A percentile compares a stretch with the other conserved stretches of the same genome.
These are phyloP conservation scores for Gracilaria domingensis DNA, from an alignment of 23 red algal species.

Conservation along the genomic window DNA sequence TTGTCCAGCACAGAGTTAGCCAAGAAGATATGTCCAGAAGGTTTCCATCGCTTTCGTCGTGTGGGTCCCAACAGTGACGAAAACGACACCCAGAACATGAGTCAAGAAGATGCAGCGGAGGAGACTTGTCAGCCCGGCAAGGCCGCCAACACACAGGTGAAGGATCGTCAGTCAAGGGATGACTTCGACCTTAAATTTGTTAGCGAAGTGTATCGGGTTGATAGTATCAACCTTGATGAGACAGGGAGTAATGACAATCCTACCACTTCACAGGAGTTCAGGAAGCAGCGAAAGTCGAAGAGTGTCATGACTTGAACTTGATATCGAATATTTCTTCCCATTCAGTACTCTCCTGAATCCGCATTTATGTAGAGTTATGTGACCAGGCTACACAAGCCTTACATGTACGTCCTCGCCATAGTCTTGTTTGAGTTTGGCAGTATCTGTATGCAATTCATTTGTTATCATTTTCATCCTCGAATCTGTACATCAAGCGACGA, in stretches of 20 bases:
- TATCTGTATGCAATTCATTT: no score
- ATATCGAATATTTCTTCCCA: no score
- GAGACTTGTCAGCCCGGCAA: not conserved
- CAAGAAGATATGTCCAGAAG: not conserved
- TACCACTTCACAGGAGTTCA: not conserved
- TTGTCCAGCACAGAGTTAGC: conserved; percentile 12
- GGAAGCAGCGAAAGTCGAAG: not conserved
- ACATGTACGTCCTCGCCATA: no score
- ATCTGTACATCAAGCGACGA: no score
- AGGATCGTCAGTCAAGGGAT: not conserved
- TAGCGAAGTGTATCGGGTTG: not conserved
- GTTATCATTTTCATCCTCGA: no score
- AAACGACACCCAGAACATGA: not conserved
- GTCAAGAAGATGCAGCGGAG: not conserved
- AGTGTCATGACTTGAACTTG: not conserved
- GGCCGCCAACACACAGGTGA: not conserved
- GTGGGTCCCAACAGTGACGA: not conserved
- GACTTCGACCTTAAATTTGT: not conserved
- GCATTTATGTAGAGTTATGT: no score
- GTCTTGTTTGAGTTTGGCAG: no score
- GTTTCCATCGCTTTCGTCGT: conserved; percentile 4
- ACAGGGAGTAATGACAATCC: not conserved
- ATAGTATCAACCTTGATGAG: not conserved
- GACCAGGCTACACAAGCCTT: no score
- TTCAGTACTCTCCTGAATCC: no score